Conservation (phyloP, 345 rosid genomes). For the Tarenaya hassleriana region DNA sequence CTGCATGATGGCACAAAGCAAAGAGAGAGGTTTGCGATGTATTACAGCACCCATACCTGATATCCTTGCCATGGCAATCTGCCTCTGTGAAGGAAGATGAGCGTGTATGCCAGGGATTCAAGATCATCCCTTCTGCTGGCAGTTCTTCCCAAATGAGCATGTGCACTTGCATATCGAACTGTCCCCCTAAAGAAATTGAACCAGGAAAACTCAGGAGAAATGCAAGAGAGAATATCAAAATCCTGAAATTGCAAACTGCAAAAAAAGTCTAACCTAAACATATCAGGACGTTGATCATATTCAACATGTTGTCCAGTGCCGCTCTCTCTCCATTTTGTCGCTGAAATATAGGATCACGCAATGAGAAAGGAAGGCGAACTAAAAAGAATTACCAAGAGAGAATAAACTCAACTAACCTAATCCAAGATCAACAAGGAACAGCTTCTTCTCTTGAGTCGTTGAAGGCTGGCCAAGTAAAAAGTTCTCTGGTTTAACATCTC, state of each 20-base stretch:
- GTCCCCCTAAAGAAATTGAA: constrained; percentile 62
- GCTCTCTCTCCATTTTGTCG: constrained; percentile 88
- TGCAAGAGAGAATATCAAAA: constrained; percentile 1
- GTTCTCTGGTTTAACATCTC: constrained; percentile 96
- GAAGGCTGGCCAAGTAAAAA: constrained; percentile 93
- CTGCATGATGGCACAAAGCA: constrained; percentile 10
- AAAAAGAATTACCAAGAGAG: constrained; percentile 18
- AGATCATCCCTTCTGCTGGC: constrained; percentile 98
- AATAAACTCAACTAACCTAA: constrained; percentile 40
- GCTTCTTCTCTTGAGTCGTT: constrained; percentile 75
- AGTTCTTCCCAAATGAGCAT: constrained; percentile 96
- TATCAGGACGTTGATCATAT: constrained; percentile 98
- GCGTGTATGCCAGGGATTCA: constrained; percentile 94
- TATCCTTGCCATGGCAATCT: constrained; percentile 99
- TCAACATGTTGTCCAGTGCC: constrained; percentile 77
- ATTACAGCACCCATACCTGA: constrained; percentile 45
- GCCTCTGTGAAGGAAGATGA: constrained; percentile 85
- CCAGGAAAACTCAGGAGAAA: constrained; percentile 9
- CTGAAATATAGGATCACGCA: constrained; percentile 36
- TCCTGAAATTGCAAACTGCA: neutral
- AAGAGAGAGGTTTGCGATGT: constrained; percentile 13
- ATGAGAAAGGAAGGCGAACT: constrained; percentile 11
- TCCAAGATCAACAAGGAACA: constrained; percentile 92
- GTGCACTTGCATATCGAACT: constrained; percentile 95
- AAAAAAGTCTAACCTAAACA: constrained; percentile 66